Percentiles rank a stretch among this genome's conserved stretches.
Conservation (phyloP, 331 rosid species). For the Arachis monticola region DNA sequence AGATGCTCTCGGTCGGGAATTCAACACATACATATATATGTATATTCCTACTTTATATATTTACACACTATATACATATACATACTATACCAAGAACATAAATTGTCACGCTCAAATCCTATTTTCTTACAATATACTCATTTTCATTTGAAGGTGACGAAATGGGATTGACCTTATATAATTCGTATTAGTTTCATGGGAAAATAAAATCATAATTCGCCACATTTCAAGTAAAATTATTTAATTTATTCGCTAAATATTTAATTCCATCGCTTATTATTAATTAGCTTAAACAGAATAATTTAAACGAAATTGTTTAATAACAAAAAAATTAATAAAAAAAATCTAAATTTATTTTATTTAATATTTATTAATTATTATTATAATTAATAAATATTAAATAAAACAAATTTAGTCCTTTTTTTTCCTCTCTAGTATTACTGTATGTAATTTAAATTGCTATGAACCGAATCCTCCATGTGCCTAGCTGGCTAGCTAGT, state of each 20-base stretch:
- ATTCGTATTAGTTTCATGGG: background rate
- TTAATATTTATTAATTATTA: too few relatives aligned
- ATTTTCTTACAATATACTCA: too few relatives aligned
- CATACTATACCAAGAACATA: background rate
- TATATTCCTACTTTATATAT: too few relatives aligned
- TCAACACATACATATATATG: constrained; percentile 35
- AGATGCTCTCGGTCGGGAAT: constrained; percentile 63
- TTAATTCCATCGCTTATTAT: background rate
- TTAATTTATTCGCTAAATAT: background rate
- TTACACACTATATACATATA: background rate
- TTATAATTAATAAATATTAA: too few relatives aligned
- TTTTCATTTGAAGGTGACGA: background rate
- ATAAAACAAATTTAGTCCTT: too few relatives aligned
- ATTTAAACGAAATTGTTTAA: too few relatives aligned
- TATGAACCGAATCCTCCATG: background rate
- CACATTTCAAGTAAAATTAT: background rate
- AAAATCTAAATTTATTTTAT: too few relatives aligned
- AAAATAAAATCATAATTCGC: background rate
- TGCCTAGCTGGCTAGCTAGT: too few relatives aligned
- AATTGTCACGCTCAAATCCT: background rate
- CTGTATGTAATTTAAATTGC: background rate
- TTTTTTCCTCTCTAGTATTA: too few relatives aligned
- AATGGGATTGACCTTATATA: background rate
- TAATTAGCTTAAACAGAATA: too few relatives aligned
- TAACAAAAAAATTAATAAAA: too few relatives aligned